Base-by-base conservation (phyloP, 371 early-diverging fungal genomes). In the Mortierella sp. region DNA sequence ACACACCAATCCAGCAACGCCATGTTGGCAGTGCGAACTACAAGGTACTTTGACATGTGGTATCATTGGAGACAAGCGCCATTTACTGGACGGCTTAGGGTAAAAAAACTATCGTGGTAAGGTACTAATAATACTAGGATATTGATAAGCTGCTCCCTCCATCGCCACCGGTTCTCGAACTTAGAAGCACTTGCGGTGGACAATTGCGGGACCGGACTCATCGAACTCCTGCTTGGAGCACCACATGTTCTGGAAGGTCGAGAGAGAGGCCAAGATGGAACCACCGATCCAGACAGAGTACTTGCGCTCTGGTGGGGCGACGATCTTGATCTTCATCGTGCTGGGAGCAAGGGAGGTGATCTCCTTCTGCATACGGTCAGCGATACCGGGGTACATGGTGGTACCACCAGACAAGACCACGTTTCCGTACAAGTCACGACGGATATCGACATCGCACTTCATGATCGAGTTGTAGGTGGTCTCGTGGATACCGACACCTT, bases 121-220 rank as follows among this genome's bases (percentile, higher is more conserved):
- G n/a, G n/a, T 40, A 37, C 7, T 16, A 17, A 31, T 25, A 17
- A 29, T 54, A 24, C 16, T 14, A n/a, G n/a, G 52, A 2, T 39
- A 22, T 34, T 17, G 44, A 5, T 44, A 7, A 37, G 22, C 19
- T 19, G 8, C 31, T 34, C 10, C 7, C 34, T 34, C 34, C 7
- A 4, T 34, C 4, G 16, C 19, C 47, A 6, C 39, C 28, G 19
- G n/a, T 25, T 4, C 4, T 41, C 29, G n/a, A n/a, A n/a, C 77
- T 92, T 95, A 97, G 94, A 96, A 96, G 88, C 98, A 96, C 90
- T 96, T 98, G 88, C 97, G 92, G 89, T 98, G 98, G 74, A 98
- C 98, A 80, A 98, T 97, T 57, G 96, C 92, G 54, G 98, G 97
- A 77, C 97, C 97, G 78, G 91, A 90, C 85, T 96, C 99, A 87